Conservation (phyloP, 495 filamentous ascomycete genomes). For the Stereocaulon alpinum region DNA sequence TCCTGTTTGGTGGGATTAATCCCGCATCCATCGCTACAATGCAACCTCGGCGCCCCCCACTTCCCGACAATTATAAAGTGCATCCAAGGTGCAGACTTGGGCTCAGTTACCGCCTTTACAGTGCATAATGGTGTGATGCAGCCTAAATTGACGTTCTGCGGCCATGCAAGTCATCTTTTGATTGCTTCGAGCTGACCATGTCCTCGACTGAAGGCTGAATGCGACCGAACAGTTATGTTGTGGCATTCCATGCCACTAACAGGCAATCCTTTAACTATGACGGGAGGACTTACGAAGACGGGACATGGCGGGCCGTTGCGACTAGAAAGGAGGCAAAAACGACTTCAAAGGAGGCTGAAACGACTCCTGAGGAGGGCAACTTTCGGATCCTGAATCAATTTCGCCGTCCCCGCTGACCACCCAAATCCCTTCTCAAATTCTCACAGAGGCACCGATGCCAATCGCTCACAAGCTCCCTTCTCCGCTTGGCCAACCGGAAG, state of each 20-base stretch:
- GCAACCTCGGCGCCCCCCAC: too few species aligned
- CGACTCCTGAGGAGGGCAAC: conserved; percentile 1
- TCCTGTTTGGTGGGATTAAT: too few species aligned
- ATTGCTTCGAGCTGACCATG: too few species aligned
- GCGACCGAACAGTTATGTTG: neutral
- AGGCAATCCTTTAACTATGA: neutral
- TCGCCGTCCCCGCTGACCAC: neutral
- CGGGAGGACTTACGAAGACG: neutral
- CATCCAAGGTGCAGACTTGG: too few species aligned
- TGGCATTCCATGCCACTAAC: conserved; percentile 2
- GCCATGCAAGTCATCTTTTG: neutral
- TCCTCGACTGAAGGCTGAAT: neutral
- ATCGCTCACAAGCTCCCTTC: neutral
- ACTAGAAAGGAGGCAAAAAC: neutral
- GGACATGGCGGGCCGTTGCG: conserved; percentile 3
- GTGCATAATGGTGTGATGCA: too few species aligned
- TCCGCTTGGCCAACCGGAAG: neutral
- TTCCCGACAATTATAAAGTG: too few species aligned
- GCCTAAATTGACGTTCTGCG: neutral
- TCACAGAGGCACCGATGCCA: neutral
- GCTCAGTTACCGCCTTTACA: too few species aligned
- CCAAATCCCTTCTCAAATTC: neutral
- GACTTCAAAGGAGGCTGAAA: neutral
- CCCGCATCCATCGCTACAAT: too few species aligned
- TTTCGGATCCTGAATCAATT: too few species aligned